Percentiles rank a stretch among this genome's conserved stretches.
Evolutionary conservation across 2,329 filamentous ascomycete genomes (phyloP).

Genomic region (Colletotrichum simmondsii): DNA sequence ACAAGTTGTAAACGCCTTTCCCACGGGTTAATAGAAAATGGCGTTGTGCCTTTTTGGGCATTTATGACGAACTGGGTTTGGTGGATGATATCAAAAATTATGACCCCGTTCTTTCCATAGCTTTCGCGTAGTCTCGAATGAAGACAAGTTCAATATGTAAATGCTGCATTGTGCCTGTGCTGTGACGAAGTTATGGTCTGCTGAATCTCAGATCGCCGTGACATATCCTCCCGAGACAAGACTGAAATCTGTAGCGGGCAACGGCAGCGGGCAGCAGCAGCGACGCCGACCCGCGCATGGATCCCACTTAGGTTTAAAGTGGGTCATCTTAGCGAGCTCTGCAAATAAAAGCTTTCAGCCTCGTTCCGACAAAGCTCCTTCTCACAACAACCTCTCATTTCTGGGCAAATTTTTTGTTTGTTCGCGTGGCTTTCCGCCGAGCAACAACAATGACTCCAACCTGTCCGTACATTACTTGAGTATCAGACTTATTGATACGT

Average conservation of each 20-base stretch:
- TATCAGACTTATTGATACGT: constrained; percentile 30
- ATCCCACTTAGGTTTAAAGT: constrained; percentile 31
- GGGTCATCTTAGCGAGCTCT: constrained; percentile 23
- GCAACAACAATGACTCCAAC: constrained; percentile 30
- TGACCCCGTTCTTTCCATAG: constrained; percentile 35
- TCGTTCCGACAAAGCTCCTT: not conserved
- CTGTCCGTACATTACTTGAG: constrained; percentile 3
- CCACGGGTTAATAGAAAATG: constrained; percentile 57
- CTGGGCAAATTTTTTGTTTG: constrained; percentile 12
- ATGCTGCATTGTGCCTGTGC: not conserved
- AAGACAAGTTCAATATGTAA: constrained; percentile 33
- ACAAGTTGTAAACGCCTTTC: constrained; percentile 86
- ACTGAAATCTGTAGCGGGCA: not conserved
- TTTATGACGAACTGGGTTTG: constrained; percentile 52
- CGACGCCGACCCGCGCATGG: not conserved
- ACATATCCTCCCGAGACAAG: not conserved
- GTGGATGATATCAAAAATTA: constrained; percentile 44
- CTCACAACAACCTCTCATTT: not conserved
- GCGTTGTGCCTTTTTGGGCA: constrained; percentile 55
- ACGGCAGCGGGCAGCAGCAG: not conserved
- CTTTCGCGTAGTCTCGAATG: constrained; percentile 35
- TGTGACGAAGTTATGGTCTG: not conserved
- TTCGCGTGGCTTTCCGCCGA: constrained; percentile 23
- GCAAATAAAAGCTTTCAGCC: constrained; percentile 30
- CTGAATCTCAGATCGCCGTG: too few species aligned